Percentiles rank a stretch among this genome's conserved stretches.
phyloP scores from a whole-genome alignment of 768 basidiomycete species.

The Neoboletus subvelutipes region DNA sequence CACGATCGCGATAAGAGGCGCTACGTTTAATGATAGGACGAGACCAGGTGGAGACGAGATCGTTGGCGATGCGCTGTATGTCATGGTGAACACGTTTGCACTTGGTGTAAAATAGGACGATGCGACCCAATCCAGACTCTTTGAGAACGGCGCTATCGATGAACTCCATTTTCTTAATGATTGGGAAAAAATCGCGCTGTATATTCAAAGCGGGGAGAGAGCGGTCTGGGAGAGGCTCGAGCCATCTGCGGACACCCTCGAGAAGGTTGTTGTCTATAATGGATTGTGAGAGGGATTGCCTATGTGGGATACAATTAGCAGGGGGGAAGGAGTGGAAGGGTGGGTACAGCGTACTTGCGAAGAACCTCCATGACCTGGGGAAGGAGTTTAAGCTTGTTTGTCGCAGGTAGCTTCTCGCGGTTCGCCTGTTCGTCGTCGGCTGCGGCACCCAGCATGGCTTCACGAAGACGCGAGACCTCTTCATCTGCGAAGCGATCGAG shows the following conservation, averaged over 20 bases:
- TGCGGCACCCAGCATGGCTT: slow-evolving; percentile 84
- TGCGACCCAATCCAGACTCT: slow-evolving; percentile 84
- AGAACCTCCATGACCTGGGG: slow-evolving; percentile 91
- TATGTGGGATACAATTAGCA: slow-evolving; percentile 30
- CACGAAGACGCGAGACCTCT: slow-evolving; percentile 85
- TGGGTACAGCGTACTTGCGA: slow-evolving; percentile 65
- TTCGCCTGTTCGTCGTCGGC: slow-evolving; percentile 83
- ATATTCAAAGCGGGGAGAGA: slow-evolving; percentile 96
- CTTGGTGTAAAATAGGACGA: slow-evolving; percentile 95
- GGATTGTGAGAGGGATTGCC: slow-evolving; percentile 82
- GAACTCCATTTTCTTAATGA: slow-evolving; percentile 84
- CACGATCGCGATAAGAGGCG: slow-evolving; percentile 74
- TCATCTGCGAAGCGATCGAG: slow-evolving; percentile 88
- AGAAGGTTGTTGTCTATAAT: slow-evolving; percentile 95
- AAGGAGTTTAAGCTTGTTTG: slow-evolving; percentile 78
- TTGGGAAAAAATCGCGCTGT: slow-evolving; percentile 85
- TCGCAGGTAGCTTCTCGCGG: slow-evolving; percentile 75
- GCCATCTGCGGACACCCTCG: slow-evolving; percentile 85
- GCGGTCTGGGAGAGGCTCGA: slow-evolving; percentile 91
- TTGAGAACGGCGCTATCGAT: slow-evolving; percentile 90
- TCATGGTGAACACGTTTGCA: slow-evolving; percentile 85
- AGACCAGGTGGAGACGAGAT: slow-evolving; percentile 84
- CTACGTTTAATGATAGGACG: slow-evolving; percentile 90
- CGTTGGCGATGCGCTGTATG: slow-evolving; percentile 77
- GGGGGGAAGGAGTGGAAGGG: too few species aligned